Percentiles rank a stretch among this genome's conserved stretches.
Evolutionary conservation across 2,329 filamentous ascomycete genomes (phyloP).

Genomic region (Incumbomyces delicatus): DNA sequence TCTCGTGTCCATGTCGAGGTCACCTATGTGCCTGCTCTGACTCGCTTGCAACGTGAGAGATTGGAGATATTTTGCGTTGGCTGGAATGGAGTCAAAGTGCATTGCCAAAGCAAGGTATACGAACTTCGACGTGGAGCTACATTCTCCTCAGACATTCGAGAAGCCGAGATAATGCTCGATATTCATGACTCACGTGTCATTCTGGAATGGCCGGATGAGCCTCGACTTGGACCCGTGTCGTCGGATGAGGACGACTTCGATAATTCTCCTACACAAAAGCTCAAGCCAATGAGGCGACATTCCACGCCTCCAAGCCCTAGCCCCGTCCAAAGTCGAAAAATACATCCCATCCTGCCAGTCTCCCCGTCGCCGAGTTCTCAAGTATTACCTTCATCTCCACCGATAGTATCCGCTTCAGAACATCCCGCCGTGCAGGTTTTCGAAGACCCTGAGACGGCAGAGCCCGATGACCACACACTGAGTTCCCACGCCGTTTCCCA

Average conservation of each 20-base stretch:
- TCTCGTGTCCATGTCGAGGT: conserved; percentile 90
- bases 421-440: conserved; percentile 51
- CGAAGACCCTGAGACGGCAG: conserved; percentile 48
- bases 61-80: conserved; percentile 86
- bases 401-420: conserved; percentile 11
- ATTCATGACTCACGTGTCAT: conserved; percentile 87
- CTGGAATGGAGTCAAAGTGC: conserved; percentile 91
- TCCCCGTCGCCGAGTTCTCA: conserved; percentile 56
- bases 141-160: conserved; percentile 81
- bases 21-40: conserved; percentile 62
- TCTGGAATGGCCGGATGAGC: conserved; percentile 69
- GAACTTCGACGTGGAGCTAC: conserved; percentile 79
- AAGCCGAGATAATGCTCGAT: conserved; percentile 85
- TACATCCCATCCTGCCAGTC: conserved; percentile 60
- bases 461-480: conserved; percentile 2
- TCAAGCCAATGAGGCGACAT: conserved; percentile 18
- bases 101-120: conserved; percentile 80
- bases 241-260: conserved; percentile 45
- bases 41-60: conserved; percentile 60
- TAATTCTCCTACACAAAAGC: conserved; percentile 38
- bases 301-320: conserved; percentile 29
- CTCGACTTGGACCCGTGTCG: conserved; percentile 18
- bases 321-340: conserved; percentile 47
- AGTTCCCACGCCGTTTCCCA: conserved; percentile 21
- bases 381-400: conserved; percentile 34